Percentiles rank a stretch among this genome's conserved stretches.
Evolutionary conservation across 805 yeast species (phyloP).

Genomic region (Yamadazyma sp.): DNA sequence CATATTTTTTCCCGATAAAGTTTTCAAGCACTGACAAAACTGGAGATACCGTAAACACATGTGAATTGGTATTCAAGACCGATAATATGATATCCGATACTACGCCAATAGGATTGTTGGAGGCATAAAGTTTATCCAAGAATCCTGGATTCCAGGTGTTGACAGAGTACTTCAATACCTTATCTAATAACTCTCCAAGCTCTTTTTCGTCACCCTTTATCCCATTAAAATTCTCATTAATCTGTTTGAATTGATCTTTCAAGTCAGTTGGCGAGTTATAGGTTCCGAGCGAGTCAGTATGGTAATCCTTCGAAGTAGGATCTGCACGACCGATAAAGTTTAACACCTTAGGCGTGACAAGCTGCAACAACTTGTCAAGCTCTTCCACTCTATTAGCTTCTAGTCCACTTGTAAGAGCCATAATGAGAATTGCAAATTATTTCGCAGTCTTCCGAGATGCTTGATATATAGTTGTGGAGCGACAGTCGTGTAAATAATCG

Average conservation of each 20-base stretch:
- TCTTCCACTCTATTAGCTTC: constrained; percentile 57
- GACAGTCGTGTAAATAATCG: no score
- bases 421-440: not conserved
- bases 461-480: not conserved
- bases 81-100: constrained; percentile 69
- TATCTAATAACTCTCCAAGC: constrained; percentile 51
- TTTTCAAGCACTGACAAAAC: constrained; percentile 75
- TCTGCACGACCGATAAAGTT: constrained; percentile 53
- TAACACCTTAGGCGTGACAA: constrained; percentile 52
- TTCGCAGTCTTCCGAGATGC: no score
- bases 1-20: constrained; percentile 65
- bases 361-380: constrained; percentile 51
- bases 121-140: constrained; percentile 78
- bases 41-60: constrained; percentile 83
- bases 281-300: constrained; percentile 47
- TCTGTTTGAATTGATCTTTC: constrained; percentile 27
- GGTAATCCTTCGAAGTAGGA: constrained; percentile 25
- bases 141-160: constrained; percentile 89
- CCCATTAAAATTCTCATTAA: constrained; percentile 28
- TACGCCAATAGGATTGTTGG: constrained; percentile 84
- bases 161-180: constrained; percentile 63
- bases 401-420: constrained; percentile 24
- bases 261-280: constrained; percentile 52
- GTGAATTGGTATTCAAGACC: constrained; percentile 77
- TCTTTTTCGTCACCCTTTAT: constrained; percentile 38